Evolutionary conservation across 2,329 filamentous ascomycete species (phyloP).

Genomic region (Cercospora citrullina): DNA sequence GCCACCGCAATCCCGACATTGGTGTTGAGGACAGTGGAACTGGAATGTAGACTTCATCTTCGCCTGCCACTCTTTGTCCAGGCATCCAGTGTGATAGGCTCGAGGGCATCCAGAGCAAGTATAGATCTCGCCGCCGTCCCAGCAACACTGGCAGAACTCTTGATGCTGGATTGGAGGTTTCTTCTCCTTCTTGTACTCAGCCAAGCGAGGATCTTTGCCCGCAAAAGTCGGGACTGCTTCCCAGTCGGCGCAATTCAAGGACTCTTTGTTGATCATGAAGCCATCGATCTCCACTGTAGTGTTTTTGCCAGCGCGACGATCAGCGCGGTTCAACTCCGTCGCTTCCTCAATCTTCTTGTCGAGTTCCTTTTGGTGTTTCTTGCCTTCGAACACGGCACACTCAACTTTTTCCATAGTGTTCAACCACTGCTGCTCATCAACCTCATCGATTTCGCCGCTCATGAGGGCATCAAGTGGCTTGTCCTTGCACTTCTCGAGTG

Average conservation of each 20-base stretch:
- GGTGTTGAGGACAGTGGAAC: slow-evolving; percentile 59
- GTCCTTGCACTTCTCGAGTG: slow-evolving; percentile 56
- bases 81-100: slow-evolving; percentile 55
- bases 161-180: slow-evolving; percentile 51
- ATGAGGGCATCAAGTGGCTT: slow-evolving; percentile 48
- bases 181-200: slow-evolving; percentile 53
- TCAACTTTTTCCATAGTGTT: slow-evolving; percentile 58
- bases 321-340: slow-evolving; percentile 41
- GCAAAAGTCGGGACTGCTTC: slow-evolving; percentile 60
- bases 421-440: slow-evolving; percentile 59
- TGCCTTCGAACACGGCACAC: slow-evolving; percentile 59
- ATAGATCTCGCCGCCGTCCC: slow-evolving; percentile 51
- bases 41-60: slow-evolving; percentile 45
- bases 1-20: slow-evolving; percentile 55
- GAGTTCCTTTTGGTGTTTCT: slow-evolving; percentile 49
- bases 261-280: slow-evolving; percentile 58
- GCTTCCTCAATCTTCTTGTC: slow-evolving; percentile 36
- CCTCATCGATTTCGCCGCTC: slow-evolving; percentile 34
- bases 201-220: slow-evolving; percentile 56
- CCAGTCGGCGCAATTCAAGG: slow-evolving; percentile 54
- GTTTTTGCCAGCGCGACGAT: slow-evolving; percentile 58
- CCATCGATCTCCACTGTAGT: slow-evolving; percentile 59
- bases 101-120: slow-evolving; percentile 57
- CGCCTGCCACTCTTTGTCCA: slow-evolving; percentile 44
- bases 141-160: slow-evolving; percentile 55